Percentiles rank a stretch among this genome's conserved stretches.
phyloP scores from a whole-genome alignment of 2,329 filamentous ascomycete species.

The Phialemonium atrogriseum region DNA sequence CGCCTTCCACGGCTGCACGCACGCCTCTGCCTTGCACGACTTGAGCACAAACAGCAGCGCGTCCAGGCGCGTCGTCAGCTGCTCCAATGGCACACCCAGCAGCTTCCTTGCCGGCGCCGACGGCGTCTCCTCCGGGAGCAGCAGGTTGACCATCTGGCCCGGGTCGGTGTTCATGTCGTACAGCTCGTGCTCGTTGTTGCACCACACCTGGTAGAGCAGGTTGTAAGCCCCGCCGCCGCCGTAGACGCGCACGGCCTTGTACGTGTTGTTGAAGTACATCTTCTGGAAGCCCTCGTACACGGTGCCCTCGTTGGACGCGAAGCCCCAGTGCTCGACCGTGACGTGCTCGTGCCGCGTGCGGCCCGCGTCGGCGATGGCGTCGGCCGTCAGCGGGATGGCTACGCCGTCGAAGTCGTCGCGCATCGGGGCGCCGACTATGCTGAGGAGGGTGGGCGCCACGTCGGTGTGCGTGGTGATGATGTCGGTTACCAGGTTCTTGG shows the following conservation, averaged over 20 bases:
- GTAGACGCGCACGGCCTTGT: conserved; percentile 51
- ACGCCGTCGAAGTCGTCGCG: no score
- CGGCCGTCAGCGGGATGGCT: no score
- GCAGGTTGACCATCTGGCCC: conserved; percentile 40
- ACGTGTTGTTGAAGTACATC: conserved; percentile 40
- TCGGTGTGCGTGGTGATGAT: conserved; percentile 52
- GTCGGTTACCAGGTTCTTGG: conserved; percentile 26
- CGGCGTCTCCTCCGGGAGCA: conserved; percentile 7
- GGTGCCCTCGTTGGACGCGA: conserved; percentile 25
- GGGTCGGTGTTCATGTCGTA: conserved; percentile 54
- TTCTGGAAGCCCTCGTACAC: conserved; percentile 12
- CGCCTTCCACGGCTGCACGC: conserved; percentile 47
- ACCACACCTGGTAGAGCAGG: conserved; percentile 62
- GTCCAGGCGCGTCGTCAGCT: conserved; percentile 44
- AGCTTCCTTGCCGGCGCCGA: conserved; percentile 15
- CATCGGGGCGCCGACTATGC: conserved; percentile 28
- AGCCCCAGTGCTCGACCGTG: conserved; percentile 46
- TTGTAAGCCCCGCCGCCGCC: conserved; percentile 42
- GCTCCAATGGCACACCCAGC: conserved; percentile 24
- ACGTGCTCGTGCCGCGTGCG: conserved; percentile 39
- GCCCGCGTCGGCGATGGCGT: no score
- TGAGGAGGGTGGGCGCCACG: conserved; percentile 49
- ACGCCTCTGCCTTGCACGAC: conserved; percentile 46
- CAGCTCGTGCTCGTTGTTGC: conserved; percentile 57
- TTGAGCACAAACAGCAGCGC: conserved; percentile 52